Conservation (phyloP, 2,329 filamentous ascomycete species). For the Lachnellula cervina region DNA sequence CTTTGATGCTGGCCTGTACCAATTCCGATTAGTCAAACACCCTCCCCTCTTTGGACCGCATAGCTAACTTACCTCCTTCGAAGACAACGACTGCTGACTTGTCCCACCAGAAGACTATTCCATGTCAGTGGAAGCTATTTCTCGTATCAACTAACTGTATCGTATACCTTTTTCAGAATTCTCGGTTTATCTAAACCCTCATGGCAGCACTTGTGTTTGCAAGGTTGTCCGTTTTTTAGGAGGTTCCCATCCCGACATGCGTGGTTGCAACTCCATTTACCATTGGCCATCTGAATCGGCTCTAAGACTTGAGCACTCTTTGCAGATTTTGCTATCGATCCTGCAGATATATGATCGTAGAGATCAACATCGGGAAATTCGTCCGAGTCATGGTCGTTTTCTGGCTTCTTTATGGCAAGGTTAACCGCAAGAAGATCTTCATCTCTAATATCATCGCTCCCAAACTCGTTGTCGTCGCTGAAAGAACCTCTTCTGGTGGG, state of each 20-base stretch:
- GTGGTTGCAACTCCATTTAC: conserved; percentile 72
- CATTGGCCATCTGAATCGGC: conserved; percentile 57
- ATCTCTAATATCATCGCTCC: conserved; percentile 35
- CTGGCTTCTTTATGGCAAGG: conserved; percentile 12
- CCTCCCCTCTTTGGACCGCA: too few species aligned
- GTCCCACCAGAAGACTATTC: background rate
- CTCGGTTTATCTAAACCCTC: conserved; percentile 63
- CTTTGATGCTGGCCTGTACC: background rate
- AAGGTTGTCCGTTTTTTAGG: conserved; percentile 40
- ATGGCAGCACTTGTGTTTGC: conserved; percentile 69
- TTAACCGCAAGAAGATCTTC: conserved; percentile 38
- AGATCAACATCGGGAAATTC: conserved; percentile 50
- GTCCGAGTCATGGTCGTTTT: conserved; percentile 34
- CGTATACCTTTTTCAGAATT: conserved; percentile 13
- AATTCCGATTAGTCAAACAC: too few species aligned
- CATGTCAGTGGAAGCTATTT: background rate
- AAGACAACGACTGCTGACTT: background rate
- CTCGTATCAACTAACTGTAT: background rate
- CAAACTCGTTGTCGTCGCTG: conserved; percentile 23
- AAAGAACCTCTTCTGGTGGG: background rate
- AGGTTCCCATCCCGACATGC: conserved; percentile 44
- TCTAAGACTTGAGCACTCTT: conserved; percentile 23
- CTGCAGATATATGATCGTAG: conserved; percentile 37
- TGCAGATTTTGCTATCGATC: background rate
- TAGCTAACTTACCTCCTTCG: background rate